Evolutionary conservation across 140 eudicot species (phyloP).

Genomic region (Cichorium intybus): DNA sequence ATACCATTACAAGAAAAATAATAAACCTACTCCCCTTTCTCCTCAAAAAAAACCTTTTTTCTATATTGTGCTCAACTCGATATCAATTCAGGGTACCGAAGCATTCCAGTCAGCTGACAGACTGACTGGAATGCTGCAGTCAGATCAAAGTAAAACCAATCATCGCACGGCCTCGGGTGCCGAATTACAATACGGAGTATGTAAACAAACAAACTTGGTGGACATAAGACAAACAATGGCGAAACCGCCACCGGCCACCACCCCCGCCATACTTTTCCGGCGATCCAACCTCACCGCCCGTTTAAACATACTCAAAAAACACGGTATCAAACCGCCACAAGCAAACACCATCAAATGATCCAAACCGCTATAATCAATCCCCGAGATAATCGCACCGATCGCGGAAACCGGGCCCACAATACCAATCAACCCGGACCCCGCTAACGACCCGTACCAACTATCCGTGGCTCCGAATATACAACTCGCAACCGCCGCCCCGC

Average conservation of each 20-base stretch:
- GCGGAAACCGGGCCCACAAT: constrained; percentile 87
- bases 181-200: constrained; percentile 88
- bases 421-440: constrained; percentile 74
- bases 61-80: constrained; percentile 14
- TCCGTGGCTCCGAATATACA: constrained; percentile 88
- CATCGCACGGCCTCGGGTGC: constrained; percentile 96
- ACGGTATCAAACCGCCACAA: constrained; percentile 78
- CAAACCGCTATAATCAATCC: constrained; percentile 79
- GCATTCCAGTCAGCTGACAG: not conserved
- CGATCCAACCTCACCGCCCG: constrained; percentile 63
- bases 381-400: constrained; percentile 73
- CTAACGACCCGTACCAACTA: constrained; percentile 75
- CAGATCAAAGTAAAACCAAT: constrained; percentile 2
- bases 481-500: constrained; percentile 96
- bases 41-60: not conserved
- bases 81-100: no score
- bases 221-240: constrained; percentile 61
- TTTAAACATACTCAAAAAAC: constrained; percentile 59
- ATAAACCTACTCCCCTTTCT: not conserved
- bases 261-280: constrained; percentile 54
- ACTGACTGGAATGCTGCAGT: no score
- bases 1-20: not conserved
- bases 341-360: constrained; percentile 90
- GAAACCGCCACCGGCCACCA: constrained; percentile 48
- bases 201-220: constrained; percentile 80